Conservation (phyloP, 345 rosid species). For the Turnera subulata region DNA sequence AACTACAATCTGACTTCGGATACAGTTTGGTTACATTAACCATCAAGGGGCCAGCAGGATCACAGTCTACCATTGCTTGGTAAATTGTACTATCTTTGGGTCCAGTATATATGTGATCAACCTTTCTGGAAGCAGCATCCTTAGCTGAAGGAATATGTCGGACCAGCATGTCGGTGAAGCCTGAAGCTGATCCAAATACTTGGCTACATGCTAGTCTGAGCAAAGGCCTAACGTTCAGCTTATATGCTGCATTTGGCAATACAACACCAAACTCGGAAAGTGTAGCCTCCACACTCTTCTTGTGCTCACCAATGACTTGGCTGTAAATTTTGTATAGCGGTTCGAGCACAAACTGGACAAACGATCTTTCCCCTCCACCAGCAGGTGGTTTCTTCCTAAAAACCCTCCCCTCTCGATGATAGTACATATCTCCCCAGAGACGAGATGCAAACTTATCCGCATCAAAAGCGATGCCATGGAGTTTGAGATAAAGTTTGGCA, state of each 20-base stretch:
- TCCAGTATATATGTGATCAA: constrained; percentile 77
- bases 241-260: constrained; percentile 85
- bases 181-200: constrained; percentile 92
- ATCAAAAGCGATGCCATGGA: constrained; percentile 89
- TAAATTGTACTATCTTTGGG: constrained; percentile 66
- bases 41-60: constrained; percentile 88
- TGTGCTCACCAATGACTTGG: constrained; percentile 97
- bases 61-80: constrained; percentile 81
- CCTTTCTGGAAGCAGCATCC: constrained; percentile 77
- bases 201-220: constrained; percentile 87
- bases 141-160: constrained; percentile 92
- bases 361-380: constrained; percentile 88
- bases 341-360: constrained; percentile 90
- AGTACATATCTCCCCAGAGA: constrained; percentile 93
- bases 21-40: constrained; percentile 92
- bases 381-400: constrained; percentile 77
- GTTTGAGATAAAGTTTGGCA: constrained; percentile 84
- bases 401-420: constrained; percentile 61
- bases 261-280: constrained; percentile 95
- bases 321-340: constrained; percentile 96
- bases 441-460: constrained; percentile 84
- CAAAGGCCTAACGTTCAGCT: constrained; percentile 85
- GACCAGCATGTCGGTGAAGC: constrained; percentile 97
- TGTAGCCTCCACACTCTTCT: constrained; percentile 92
- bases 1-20: constrained; percentile 96